Evolutionary conservation across 352 stramenopile species (phyloP), one percentile per base, ranked within the genome.

Genomic region (Pythium dissimile): DNA sequence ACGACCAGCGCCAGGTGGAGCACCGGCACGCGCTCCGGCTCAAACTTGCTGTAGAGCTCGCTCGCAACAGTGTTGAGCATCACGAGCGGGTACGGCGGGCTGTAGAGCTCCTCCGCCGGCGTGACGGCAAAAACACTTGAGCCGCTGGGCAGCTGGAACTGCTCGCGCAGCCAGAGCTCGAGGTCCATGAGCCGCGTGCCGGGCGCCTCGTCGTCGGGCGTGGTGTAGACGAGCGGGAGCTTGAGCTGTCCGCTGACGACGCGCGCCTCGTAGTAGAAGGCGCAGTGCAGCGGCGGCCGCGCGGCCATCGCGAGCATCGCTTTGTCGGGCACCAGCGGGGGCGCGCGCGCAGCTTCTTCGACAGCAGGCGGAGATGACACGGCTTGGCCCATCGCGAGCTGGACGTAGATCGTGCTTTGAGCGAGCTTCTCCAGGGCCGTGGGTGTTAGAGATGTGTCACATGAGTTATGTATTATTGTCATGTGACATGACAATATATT

Each of bases 51-150:
- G 45, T 83, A 80, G 9, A 91, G 35, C 30, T 60, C 56, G 0
- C 54, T 31, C 0, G 77, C 82, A 13, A 90, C 58, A 10, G 78
- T 79, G 56, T 94, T 94, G 75, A 94, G 71, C 70, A 94, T 87
- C 42, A 86, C 75, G 45, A 94, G 71, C 50, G 84, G 84, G 49
- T 82, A 86, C 52, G 80, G 74, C 23, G 84, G 84, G 20, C 75
- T 87, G 54, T 92, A 94, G 39, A 88, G 67, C 56, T 94, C 84
- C 8, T 90, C 69, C 10, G 81, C 84, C 1, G 80, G 84, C 32
- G 83, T 65, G 13, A 94, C 72, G 0, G 78, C 82, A 43, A 94
- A 94, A 0, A 92, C 73, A 59, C 77, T 92, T 37, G 72, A 78
- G 43, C 74, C 76, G 5, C 24, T 4, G 0, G 78, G 67, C 6